Conservation (phyloP, 208 protist species). For the Leishmania arabica region DNA sequence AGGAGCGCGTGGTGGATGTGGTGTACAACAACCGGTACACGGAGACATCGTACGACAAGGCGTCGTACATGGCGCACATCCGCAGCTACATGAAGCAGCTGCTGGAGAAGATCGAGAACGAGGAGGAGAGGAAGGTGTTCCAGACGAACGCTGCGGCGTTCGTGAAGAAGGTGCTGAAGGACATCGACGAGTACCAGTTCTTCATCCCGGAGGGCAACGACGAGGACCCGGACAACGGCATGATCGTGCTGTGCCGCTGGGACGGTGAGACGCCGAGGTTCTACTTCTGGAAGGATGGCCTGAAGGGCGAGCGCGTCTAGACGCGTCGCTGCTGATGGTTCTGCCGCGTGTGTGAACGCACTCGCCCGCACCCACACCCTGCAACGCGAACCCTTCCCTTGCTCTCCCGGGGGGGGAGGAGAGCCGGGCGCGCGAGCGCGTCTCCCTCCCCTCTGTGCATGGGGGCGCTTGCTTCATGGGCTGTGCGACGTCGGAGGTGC, state of each 20-base stretch:
- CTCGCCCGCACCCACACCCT: background rate
- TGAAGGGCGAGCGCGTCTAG: conserved; percentile 88
- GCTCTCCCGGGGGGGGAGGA: too few species aligned
- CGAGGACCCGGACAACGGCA: conserved; percentile 90
- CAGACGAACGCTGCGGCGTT: conserved; percentile 84
- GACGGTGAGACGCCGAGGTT: conserved; percentile 86
- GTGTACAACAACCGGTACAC: conserved; percentile 92
- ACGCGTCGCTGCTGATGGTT: background rate
- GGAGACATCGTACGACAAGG: conserved; percentile 94
- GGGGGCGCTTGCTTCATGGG: too few species aligned
- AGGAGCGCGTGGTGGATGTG: conserved; percentile 85
- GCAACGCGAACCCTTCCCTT: background rate
- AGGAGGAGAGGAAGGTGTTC: conserved; percentile 89
- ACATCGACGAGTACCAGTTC: conserved; percentile 94
- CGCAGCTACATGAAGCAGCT: conserved; percentile 92
- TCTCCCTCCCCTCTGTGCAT: too few species aligned
- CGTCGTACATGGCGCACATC: conserved; percentile 92
- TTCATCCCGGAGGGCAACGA: conserved; percentile 91
- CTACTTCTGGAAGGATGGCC: conserved; percentile 92
- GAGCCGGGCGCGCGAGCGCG: too few species aligned
- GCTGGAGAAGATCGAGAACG: conserved; percentile 81
- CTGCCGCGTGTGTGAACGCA: background rate
- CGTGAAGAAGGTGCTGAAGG: conserved; percentile 92
- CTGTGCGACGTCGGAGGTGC: background rate
- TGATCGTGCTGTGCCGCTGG: conserved; percentile 92